Evolutionary conservation across 805 yeast genomes (phyloP).

Genomic region (Wickerhamiella bombiphila): DNA sequence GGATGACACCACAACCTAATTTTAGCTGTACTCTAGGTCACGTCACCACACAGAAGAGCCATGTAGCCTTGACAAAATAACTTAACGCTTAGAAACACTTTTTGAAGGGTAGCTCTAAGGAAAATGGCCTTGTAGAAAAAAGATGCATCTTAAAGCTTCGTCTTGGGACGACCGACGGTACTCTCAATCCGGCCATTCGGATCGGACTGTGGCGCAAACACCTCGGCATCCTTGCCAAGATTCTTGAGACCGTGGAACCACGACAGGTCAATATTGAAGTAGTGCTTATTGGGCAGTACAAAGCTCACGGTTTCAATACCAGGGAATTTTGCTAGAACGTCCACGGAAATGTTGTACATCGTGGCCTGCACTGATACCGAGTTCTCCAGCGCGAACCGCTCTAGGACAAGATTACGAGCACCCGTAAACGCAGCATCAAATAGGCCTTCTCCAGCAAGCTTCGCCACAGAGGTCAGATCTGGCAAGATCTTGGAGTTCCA

Average conservation of each 20-base stretch:
- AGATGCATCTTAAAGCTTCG: conserved; percentile 38
- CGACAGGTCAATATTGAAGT: conserved; percentile 59
- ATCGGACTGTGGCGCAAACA: conserved; percentile 76
- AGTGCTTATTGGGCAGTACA: conserved; percentile 83
- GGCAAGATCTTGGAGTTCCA: conserved; percentile 36
- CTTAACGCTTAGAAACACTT: neutral
- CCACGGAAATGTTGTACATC: conserved; percentile 81
- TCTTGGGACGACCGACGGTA: conserved; percentile 59
- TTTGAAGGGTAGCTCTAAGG: neutral
- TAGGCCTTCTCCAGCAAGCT: conserved; percentile 28
- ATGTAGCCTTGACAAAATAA: too few relatives aligned
- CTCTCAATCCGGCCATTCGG: conserved; percentile 87
- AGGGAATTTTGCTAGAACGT: conserved; percentile 45
- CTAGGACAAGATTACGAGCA: conserved; percentile 58
- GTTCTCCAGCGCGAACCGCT: conserved; percentile 67
- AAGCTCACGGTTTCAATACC: conserved; percentile 53
- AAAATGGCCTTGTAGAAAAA: neutral
- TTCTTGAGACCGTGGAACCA: conserved; percentile 72
- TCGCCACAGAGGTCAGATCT: conserved; percentile 13
- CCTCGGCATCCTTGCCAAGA: conserved; percentile 46
- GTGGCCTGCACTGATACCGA: conserved; percentile 95
- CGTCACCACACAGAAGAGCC: too few relatives aligned
- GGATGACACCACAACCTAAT: too few relatives aligned
- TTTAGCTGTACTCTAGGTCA: too few relatives aligned
- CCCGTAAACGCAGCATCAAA: conserved; percentile 51